A percentile compares a stretch with the other conserved stretches of the same genome.
Conservation (phyloP, 2,329 filamentous ascomycete species). For the Thelonectria olida region DNA sequence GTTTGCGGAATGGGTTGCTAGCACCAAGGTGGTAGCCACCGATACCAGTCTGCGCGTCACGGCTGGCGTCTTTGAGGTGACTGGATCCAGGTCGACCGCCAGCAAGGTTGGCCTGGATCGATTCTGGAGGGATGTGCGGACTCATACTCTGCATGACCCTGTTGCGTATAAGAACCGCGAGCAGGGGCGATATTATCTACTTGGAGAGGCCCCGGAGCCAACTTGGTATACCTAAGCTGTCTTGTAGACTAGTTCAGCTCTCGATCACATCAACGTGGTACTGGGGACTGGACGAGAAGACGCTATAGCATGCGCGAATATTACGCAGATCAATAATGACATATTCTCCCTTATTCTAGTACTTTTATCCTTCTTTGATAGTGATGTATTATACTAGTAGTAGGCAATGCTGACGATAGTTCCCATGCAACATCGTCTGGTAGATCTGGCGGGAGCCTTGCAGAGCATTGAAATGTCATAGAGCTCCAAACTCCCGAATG, state of each 20-base stretch:
- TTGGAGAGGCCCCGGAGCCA: constrained; percentile 65
- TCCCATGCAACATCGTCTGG: too few species aligned
- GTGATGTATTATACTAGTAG: neutral
- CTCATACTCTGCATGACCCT: constrained; percentile 73
- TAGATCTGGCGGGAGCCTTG: too few species aligned
- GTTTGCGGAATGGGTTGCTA: constrained; percentile 69
- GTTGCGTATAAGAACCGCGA: constrained; percentile 74
- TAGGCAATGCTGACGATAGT: too few species aligned
- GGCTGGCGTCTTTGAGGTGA: constrained; percentile 70
- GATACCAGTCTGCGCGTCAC: constrained; percentile 68
- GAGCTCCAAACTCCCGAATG: neutral
- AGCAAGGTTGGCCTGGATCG: constrained; percentile 68
- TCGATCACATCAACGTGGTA: too few species aligned
- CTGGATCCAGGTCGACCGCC: constrained; percentile 66
- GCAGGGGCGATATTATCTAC: constrained; percentile 64
- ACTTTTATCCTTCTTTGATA: neutral
- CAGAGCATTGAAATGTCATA: too few species aligned
- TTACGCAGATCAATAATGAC: too few species aligned
- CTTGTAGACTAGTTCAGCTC: too few species aligned
- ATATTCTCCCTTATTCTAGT: too few species aligned
- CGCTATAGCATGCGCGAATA: neutral
- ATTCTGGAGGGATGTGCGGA: constrained; percentile 73
- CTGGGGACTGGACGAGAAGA: too few species aligned
- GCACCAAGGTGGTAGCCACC: constrained; percentile 69
- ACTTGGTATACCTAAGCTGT: constrained; percentile 66